Percentiles rank a stretch among this genome's conserved stretches.
phyloP scores from a whole-genome alignment of 495 filamentous ascomycete genomes.

The Trichoderma parareesei region DNA sequence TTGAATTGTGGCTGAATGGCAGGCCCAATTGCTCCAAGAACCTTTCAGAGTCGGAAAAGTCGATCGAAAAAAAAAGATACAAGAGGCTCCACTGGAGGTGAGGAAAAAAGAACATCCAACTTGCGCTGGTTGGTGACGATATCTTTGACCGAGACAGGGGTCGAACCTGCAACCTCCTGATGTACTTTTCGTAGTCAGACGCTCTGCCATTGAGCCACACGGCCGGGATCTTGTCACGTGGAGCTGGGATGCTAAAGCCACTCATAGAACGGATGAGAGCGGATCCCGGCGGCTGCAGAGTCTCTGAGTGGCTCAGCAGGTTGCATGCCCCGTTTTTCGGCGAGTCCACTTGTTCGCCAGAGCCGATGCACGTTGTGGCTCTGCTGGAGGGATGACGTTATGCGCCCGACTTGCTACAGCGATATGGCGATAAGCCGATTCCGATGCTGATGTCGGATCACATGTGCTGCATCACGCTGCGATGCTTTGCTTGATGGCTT shows the following conservation, averaged over 20 bases:
- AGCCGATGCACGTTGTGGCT: conserved; percentile 8
- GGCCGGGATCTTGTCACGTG: conserved; percentile 10
- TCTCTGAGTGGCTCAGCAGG: background rate
- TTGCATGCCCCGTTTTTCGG: background rate
- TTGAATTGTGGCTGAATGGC: background rate
- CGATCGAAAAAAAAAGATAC: too few species aligned
- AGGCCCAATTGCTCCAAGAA: background rate
- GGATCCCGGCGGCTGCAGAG: background rate
- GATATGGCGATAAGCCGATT: background rate
- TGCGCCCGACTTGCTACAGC: too few species aligned
- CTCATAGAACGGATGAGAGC: background rate
- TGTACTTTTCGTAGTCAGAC: conserved; percentile 7
- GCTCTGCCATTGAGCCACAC: conserved; percentile 10
- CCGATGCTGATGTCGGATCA: background rate
- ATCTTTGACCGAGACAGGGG: conserved; percentile 9
- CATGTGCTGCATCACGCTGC: too few species aligned
- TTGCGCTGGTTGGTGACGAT: background rate
- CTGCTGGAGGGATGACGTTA: background rate
- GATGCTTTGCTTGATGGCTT: too few species aligned
- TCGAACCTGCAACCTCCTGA: conserved; percentile 10
- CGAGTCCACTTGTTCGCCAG: conserved; percentile 9
- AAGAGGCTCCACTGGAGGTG: background rate
- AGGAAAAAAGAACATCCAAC: background rate
- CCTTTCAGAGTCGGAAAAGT: too few species aligned
- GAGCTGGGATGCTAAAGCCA: background rate